Evolutionary conservation across 2,329 filamentous ascomycete genomes (phyloP).

Genomic region (Pseudocercospora crystallina): DNA sequence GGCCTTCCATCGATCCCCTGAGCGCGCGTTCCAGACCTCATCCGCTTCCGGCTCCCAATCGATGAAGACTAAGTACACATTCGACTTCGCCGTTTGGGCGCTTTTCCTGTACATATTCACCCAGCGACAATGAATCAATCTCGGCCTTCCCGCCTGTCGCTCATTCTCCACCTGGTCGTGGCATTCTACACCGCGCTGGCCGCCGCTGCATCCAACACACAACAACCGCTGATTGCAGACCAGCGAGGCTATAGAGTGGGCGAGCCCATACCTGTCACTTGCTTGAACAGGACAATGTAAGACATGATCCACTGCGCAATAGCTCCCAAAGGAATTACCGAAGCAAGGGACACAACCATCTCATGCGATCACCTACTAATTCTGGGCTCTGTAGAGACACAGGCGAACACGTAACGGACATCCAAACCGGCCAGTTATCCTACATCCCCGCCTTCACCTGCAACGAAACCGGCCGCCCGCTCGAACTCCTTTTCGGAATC

Average conservation of each 20-base stretch:
- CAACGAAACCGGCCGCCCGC: constrained; percentile 78
- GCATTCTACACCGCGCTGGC: constrained; percentile 38
- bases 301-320: constrained; percentile 18
- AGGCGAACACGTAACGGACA: constrained; percentile 81
- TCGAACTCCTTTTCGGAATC: constrained; percentile 83
- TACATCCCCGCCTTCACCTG: constrained; percentile 90
- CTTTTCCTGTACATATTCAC: no score
- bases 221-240: constrained; percentile 41
- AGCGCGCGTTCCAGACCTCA: no score
- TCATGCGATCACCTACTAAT: no score
- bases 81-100: no score
- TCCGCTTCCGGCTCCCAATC: no score
- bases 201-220: constrained; percentile 38
- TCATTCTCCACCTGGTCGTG: constrained; percentile 31
- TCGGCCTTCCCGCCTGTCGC: constrained; percentile 21
- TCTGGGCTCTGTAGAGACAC: constrained; percentile 58
- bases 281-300: constrained; percentile 54
- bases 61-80: no score
- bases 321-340: background rate
- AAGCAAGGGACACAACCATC: constrained; percentile 5
- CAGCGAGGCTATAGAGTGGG: constrained; percentile 47
- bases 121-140: no score
- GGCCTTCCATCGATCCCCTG: no score
- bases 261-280: constrained; percentile 52
- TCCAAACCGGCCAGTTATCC: constrained; percentile 72